Percentiles rank a stretch among this genome's conserved stretches.
Evolutionary conservation across 192 early-diverging fungal species (phyloP).

Genomic region (Phycomyces blakesleeanus): DNA sequence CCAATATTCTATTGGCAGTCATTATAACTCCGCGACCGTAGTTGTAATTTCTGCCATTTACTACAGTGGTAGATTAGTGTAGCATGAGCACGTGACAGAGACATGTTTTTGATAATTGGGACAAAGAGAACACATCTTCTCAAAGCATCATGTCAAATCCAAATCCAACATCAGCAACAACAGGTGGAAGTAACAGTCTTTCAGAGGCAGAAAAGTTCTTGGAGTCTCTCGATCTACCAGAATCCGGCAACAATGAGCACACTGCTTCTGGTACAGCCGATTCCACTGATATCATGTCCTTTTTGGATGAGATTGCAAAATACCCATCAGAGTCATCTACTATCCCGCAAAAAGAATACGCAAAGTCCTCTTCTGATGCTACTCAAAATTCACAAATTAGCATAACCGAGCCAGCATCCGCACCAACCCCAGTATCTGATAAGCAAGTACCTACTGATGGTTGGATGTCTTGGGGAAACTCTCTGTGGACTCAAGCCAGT

Average conservation of each 20-base stretch:
- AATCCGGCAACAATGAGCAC: slow-evolving; percentile 1
- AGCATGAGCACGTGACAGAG: too few species aligned
- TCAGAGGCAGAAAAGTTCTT: slow-evolving; percentile 39
- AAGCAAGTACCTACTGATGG: background rate
- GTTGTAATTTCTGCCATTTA: too few species aligned
- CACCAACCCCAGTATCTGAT: background rate
- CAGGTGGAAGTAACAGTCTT: slow-evolving; percentile 15
- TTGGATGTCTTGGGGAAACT: slow-evolving; percentile 46
- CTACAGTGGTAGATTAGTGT: too few species aligned
- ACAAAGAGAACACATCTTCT: background rate
- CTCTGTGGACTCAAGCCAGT: slow-evolving; percentile 47
- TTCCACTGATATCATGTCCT: slow-evolving; percentile 35
- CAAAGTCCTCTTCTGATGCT: background rate
- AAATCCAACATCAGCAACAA: background rate
- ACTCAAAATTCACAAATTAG: background rate
- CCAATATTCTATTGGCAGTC: too few species aligned
- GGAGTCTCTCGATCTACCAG: slow-evolving; percentile 29
- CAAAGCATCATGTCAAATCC: background rate
- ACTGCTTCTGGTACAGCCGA: slow-evolving; percentile 8
- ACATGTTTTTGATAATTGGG: background rate
- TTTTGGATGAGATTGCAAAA: slow-evolving; percentile 33
- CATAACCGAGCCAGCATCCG: background rate
- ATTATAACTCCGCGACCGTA: too few species aligned
- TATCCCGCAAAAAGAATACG: background rate
- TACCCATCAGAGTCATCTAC: slow-evolving; percentile 9